phyloP scores from a whole-genome alignment of 1,284 basidiomycete genomes.

The Apiotrichum gracile region DNA sequence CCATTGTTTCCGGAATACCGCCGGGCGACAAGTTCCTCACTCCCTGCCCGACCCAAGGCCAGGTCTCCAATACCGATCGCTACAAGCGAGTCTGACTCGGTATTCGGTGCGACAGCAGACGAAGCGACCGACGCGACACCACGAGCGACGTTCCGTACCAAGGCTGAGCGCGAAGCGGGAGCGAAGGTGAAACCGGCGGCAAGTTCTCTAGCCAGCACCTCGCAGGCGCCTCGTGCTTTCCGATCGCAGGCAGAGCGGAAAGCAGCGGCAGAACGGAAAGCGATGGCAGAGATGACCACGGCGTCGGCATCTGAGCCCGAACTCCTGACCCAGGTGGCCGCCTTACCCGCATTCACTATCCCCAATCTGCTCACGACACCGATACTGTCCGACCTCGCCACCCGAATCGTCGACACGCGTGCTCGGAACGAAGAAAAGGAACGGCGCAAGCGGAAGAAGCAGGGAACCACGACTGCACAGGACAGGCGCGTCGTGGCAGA shows the following conservation, averaged over 20 bases:
- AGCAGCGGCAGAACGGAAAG: background rate
- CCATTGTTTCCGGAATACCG: constrained; percentile 16
- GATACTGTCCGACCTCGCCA: constrained; percentile 20
- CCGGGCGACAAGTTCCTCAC: too few relatives aligned
- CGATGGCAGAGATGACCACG: too few relatives aligned
- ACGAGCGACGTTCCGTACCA: background rate
- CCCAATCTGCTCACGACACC: constrained; percentile 17
- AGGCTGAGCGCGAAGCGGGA: background rate
- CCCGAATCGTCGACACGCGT: constrained; percentile 24
- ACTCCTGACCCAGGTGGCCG: too few relatives aligned
- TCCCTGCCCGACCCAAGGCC: too few relatives aligned
- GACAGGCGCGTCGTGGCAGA: constrained; percentile 15
- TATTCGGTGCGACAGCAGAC: too few relatives aligned
- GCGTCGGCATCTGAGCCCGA: background rate
- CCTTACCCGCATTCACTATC: constrained; percentile 16
- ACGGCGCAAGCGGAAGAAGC: constrained; percentile 22
- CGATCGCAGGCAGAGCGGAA: background rate
- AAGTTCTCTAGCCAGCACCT: too few relatives aligned
- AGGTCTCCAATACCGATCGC: too few relatives aligned
- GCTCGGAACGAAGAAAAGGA: constrained; percentile 25
- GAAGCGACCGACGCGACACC: background rate
- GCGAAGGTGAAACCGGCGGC: too few relatives aligned
- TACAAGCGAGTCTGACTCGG: too few relatives aligned
- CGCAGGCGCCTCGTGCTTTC: background rate
- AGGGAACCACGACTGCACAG: constrained; percentile 14